A percentile compares a stretch with the other conserved stretches of the same genome.
Conservation (phyloP, 371 early-diverging fungal genomes). For the Funneliformis caledonium region DNA sequence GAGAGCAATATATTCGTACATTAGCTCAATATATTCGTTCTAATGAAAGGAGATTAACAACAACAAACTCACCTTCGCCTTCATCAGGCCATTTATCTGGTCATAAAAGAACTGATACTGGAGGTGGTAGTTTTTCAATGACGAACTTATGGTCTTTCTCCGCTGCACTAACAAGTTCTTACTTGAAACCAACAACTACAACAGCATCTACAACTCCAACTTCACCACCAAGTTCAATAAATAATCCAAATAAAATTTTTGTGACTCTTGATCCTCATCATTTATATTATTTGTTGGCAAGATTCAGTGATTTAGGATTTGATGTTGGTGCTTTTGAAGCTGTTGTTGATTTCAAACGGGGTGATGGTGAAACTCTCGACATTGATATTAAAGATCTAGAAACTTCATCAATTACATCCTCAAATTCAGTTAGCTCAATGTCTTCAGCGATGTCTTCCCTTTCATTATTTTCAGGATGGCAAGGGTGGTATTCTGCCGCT, state of each 20-base stretch:
- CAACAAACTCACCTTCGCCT: conserved; percentile 40
- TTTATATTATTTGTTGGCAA: conserved; percentile 62
- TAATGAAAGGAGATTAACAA: conserved; percentile 51
- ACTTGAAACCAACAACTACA: conserved; percentile 43
- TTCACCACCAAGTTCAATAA: conserved; percentile 48
- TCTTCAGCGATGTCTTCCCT: conserved; percentile 64
- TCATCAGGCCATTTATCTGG: conserved; percentile 20
- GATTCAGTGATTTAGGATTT: conserved; percentile 64
- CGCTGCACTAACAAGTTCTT: conserved; percentile 48
- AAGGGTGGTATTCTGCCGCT: conserved; percentile 57
- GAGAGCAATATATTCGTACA: conserved; percentile 64
- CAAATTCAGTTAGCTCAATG: conserved; percentile 57
- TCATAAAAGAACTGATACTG: conserved; percentile 35
- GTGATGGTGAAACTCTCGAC: conserved; percentile 47
- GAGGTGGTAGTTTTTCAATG: conserved; percentile 40
- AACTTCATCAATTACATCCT: conserved; percentile 48
- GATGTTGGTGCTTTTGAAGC: conserved; percentile 51
- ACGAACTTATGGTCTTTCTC: conserved; percentile 47
- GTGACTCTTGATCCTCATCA: conserved; percentile 64
- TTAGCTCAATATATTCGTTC: conserved; percentile 63
- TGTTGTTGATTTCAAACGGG: conserved; percentile 42
- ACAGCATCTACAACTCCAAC: conserved; percentile 44
- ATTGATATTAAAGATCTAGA: conserved; percentile 40
- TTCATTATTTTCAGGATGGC: conserved; percentile 67
- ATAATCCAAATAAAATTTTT: conserved; percentile 45